phyloP scores from a whole-genome alignment of 2,329 filamentous ascomycete species.

The Torrubiellomyces zombiae region DNA sequence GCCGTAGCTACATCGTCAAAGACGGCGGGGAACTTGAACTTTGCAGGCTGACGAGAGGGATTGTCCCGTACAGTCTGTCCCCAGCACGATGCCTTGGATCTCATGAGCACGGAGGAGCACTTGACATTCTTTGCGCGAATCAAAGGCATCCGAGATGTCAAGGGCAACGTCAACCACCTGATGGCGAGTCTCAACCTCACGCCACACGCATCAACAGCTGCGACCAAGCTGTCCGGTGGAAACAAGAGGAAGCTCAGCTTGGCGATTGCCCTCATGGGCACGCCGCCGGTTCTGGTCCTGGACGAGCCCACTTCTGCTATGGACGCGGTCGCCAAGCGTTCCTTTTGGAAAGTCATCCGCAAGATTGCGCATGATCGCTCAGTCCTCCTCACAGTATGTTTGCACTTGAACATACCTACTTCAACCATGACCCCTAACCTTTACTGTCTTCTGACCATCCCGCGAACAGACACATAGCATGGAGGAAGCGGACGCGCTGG shows the following conservation, averaged over 20 bases:
- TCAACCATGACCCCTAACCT: too few species aligned
- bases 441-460: background rate
- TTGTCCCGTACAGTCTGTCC: conserved; percentile 71
- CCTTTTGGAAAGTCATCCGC: conserved; percentile 72
- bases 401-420: too few species aligned
- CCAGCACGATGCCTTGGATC: conserved; percentile 67
- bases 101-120: conserved; percentile 70
- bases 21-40: too few species aligned
- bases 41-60: too few species aligned
- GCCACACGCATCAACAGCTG: conserved; percentile 52
- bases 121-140: conserved; percentile 67
- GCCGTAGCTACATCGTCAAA: too few species aligned
- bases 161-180: conserved; percentile 56
- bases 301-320: conserved; percentile 75
- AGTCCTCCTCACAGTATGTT: conserved; percentile 47
- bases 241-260: conserved; percentile 77
- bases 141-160: conserved; percentile 53
- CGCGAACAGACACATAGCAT: conserved; percentile 55
- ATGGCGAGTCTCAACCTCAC: conserved; percentile 56
- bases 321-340: conserved; percentile 69
- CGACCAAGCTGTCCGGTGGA: conserved; percentile 60
- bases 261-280: conserved; percentile 75
- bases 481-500: conserved; percentile 79
- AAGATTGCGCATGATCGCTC: conserved; percentile 55
- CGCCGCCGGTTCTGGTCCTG: conserved; percentile 63